Evolutionary conservation across 306 rosid species (phyloP), one percentile per base, ranked within the genome.

Genomic region (Rosa persica): DNA sequence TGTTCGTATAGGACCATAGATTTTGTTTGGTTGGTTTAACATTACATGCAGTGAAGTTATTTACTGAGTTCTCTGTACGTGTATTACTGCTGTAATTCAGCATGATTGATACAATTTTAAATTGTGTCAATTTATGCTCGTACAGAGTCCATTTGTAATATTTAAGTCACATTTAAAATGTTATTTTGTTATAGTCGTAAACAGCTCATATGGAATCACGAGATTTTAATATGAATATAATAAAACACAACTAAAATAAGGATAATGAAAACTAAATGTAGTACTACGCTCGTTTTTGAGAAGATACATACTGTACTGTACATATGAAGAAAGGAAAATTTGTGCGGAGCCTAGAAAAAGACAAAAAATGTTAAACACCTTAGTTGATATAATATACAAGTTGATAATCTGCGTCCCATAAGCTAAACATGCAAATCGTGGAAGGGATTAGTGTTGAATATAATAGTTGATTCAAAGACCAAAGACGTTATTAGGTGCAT

Each of bases 401-500:
- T 17, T 20, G 58, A 27, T 48, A 62, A 70, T 30, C 12, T 10
- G 3, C 20, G 22, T 22, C 76, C 46, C 76, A 17, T 34, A 64
- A 76, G 44, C 65, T 75, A 77, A 65, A 67, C 81, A 80, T 80
- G 82, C 73, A 72, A 79, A 75, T 58, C 66, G 74, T 61, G 80
- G 73, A 60, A 6, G 62, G 27, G 27, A 55, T 39, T 20, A 66
- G 43, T 6, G 16, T 66, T 2, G 3, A 25, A 57, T 76, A 36
- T 15, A 71, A 43, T 52, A 27, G 5, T n/a, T 25, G 5, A 25
- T 23, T 60, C 67, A 60, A 30, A 62, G 42, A 58, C 65, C 36
- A 11, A 3, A 58, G 16, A 57, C 64, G 15, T 22, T 10, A 34
- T 9, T 22, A 10, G 64, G 64, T 57, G 30, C 64, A 12, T 61